These are phyloP conservation scores for Biscutella laevigata DNA, from an alignment of 441 rosid genomes.

Conservation along the genomic window DNA sequence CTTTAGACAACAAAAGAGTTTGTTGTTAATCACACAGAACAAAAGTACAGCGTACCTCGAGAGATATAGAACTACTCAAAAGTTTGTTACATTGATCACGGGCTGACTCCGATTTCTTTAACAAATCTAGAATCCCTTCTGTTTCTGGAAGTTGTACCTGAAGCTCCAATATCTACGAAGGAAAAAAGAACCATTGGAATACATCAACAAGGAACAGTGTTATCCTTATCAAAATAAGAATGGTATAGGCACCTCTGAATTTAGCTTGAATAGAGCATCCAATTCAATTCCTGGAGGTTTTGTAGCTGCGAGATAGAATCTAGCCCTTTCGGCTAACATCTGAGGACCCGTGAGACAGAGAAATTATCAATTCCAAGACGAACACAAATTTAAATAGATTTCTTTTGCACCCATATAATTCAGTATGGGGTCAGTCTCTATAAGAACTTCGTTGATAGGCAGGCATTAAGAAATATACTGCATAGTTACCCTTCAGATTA, in stretches of 20 bases:
- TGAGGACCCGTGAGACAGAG: conserved; percentile 28
- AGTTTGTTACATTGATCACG: conserved; percentile 43
- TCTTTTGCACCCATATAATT: no score
- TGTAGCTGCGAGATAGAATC: conserved; percentile 36
- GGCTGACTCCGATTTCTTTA: conserved; percentile 52
- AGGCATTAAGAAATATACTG: no score
- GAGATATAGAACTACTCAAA: conserved; percentile 41
- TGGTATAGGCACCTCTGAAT: conserved; percentile 54
- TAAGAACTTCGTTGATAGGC: no score
- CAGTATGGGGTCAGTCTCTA: no score
- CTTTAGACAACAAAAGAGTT: not conserved
- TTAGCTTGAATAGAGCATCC: conserved; percentile 57
- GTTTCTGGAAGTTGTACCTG: conserved; percentile 59
- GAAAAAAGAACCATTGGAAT: conserved; percentile 18
- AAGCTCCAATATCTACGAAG: conserved; percentile 59
- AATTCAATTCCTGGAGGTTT: conserved; percentile 40
- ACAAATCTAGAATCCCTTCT: conserved; percentile 42
- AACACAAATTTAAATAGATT: no score
- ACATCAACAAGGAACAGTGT: conserved; percentile 3
- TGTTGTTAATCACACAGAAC: conserved; percentile 5
- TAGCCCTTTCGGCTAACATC: conserved; percentile 55
- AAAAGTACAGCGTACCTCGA: conserved; percentile 41
- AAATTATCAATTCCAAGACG: conserved; percentile 6
- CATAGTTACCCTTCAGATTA: no score
- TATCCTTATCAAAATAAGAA: conserved; percentile 11